Evolutionary conservation across 2,329 filamentous ascomycete genomes (phyloP).

Genomic region (Nemania abortiva): DNA sequence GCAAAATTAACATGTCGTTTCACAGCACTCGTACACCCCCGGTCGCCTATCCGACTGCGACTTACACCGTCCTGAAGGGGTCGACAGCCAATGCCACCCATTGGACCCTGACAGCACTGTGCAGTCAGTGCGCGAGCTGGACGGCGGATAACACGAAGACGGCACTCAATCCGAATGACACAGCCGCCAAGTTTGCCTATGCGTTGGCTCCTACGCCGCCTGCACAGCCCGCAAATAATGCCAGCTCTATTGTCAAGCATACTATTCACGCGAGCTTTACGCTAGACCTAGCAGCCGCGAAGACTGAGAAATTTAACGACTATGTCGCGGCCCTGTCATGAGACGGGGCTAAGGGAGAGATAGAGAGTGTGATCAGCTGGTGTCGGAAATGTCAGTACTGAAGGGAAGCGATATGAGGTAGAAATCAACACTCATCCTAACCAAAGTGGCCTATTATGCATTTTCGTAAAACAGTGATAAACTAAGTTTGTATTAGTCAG

Average conservation of each 20-base stretch:
- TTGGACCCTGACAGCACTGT: conserved; percentile 56
- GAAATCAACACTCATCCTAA: background rate
- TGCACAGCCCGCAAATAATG: conserved; percentile 24
- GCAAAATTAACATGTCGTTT: background rate
- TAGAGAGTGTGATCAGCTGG: background rate
- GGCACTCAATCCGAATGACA: conserved; percentile 30
- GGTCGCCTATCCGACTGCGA: conserved; percentile 48
- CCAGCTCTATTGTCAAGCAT: conserved; percentile 29
- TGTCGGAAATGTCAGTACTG: background rate
- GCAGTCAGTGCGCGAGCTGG: conserved; percentile 54
- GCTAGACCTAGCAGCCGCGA: conserved; percentile 26
- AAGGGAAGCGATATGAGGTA: background rate
- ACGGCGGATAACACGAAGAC: conserved; percentile 18
- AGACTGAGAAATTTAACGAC: conserved; percentile 29
- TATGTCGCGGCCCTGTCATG: conserved; percentile 27
- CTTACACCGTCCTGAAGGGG: conserved; percentile 51
- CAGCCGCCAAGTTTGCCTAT: conserved; percentile 29
- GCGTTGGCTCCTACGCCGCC: conserved; percentile 25
- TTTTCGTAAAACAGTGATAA: too few relatives aligned
- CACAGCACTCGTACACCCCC: conserved; percentile 51
- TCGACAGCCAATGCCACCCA: conserved; percentile 55
- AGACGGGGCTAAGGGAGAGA: background rate
- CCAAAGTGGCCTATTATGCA: background rate
- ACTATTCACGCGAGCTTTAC: conserved; percentile 25
- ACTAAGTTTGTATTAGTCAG: too few relatives aligned